Conservation (phyloP, 495 filamentous ascomycete genomes). For the Penicillium egyptiacum region DNA sequence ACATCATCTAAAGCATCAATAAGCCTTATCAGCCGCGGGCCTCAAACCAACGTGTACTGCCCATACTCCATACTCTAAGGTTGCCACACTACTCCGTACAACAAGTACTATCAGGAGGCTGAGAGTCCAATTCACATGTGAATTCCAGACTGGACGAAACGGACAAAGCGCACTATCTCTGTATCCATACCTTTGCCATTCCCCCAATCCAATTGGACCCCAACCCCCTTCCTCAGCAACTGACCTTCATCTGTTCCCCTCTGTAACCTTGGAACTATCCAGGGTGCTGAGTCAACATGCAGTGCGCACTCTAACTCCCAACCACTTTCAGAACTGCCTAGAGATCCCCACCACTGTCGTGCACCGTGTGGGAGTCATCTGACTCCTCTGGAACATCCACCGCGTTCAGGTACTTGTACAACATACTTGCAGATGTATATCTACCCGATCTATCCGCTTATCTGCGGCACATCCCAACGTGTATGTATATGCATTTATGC, state of each 20-base stretch:
- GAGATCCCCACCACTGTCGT: constrained; percentile 1
- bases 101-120: constrained; percentile 5
- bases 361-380: constrained; percentile 26
- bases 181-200: background rate
- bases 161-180: constrained; percentile 6
- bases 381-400: constrained; percentile 7
- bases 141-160: constrained; percentile 12
- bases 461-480: background rate
- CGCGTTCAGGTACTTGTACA: constrained; percentile 20
- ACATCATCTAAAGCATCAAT: background rate
- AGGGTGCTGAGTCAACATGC: constrained; percentile 8
- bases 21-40: background rate
- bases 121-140: constrained; percentile 8
- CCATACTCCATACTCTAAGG: no score
- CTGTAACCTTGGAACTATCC: no score
- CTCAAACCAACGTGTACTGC: background rate
- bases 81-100: no score
- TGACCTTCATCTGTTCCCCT: constrained; percentile 9
- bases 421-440: constrained; percentile 3
- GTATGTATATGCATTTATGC: background rate
- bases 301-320: constrained; percentile 14
- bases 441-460: constrained; percentile 12
- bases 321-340: constrained; percentile 16
- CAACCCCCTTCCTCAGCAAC: background rate
- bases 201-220: background rate